phyloP scores from a whole-genome alignment of 805 yeast species.

The Zygoascus biomembranicola region DNA sequence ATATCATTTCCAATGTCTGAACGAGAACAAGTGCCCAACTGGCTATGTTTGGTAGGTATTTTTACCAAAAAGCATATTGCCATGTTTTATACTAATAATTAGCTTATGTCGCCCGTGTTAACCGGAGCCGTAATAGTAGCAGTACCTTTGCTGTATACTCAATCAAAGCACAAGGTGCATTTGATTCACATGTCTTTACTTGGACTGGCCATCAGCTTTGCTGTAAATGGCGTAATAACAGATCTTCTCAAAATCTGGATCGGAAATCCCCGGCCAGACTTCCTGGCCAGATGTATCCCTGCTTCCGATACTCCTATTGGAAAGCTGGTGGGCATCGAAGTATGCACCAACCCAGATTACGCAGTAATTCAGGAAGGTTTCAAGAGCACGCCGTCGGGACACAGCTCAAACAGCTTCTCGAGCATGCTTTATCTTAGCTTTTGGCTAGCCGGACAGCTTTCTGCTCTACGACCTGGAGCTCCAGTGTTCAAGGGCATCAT shows the following conservation, averaged over 20 bases:
- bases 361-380: conserved; percentile 40
- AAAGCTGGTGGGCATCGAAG: conserved; percentile 24
- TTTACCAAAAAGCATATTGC: no score
- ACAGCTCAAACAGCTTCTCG: conserved; percentile 44
- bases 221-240: conserved; percentile 55
- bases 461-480: conserved; percentile 31
- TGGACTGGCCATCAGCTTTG: conserved; percentile 56
- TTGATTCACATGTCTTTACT: conserved; percentile 55
- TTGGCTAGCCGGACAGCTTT: conserved; percentile 42
- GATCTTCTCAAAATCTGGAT: conserved; percentile 73
- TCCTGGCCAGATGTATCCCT: conserved; percentile 78
- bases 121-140: conserved; percentile 18
- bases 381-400: conserved; percentile 53
- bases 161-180: conserved; percentile 26
- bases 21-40: conserved; percentile 58
- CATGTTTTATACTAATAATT: conserved; percentile 30
- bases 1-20: conserved; percentile 77
- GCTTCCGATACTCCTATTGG: conserved; percentile 43
- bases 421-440: conserved; percentile 40
- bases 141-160: conserved; percentile 22
- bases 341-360: conserved; percentile 29
- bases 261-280: conserved; percentile 90
- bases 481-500: conserved; percentile 19
- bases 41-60: conserved; percentile 37
- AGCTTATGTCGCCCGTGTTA: conserved; percentile 8